Evolutionary conservation across 2,329 filamentous ascomycete species (phyloP).

Genomic region (Phyllosticta capitalensis): DNA sequence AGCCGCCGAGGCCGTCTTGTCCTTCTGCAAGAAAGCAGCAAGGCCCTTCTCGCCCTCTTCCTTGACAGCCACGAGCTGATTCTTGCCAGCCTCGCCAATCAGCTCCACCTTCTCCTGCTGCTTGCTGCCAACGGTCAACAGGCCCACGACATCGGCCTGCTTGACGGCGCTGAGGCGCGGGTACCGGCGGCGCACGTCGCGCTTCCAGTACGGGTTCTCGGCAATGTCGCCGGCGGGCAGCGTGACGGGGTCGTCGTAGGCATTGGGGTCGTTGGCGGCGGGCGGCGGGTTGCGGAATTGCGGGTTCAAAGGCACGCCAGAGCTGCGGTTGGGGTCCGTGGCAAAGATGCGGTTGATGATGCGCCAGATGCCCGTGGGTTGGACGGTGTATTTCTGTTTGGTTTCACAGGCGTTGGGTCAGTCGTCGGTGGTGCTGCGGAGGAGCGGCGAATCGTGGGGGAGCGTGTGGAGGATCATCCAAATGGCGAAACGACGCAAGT

Average conservation of each 20-base stretch:
- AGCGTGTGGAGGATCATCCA: background rate
- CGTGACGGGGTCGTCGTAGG: constrained; percentile 75
- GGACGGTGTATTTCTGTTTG: constrained; percentile 84
- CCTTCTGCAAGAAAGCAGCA: constrained; percentile 62
- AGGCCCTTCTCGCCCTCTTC: constrained; percentile 64
- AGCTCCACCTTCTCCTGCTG: constrained; percentile 69
- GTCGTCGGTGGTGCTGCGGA: background rate
- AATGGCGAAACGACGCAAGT: background rate
- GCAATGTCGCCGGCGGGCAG: constrained; percentile 77
- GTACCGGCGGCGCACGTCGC: constrained; percentile 75
- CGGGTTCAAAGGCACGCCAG: constrained; percentile 84
- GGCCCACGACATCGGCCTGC: constrained; percentile 75
- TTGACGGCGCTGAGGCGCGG: constrained; percentile 68
- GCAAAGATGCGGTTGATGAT: constrained; percentile 66
- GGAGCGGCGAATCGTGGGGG: background rate
- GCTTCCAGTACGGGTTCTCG: constrained; percentile 94
- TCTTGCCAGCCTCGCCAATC: constrained; percentile 62
- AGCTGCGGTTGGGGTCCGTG: constrained; percentile 80
- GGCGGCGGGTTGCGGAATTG: constrained; percentile 84
- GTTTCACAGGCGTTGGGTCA: background rate
- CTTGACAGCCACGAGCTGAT: constrained; percentile 66
- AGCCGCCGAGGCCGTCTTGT: constrained; percentile 42
- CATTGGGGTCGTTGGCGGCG: constrained; percentile 57
- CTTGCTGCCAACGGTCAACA: constrained; percentile 77
- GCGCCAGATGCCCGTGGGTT: constrained; percentile 85